Evolutionary conservation across 495 filamentous ascomycete genomes (phyloP), one percentile per base, ranked within the genome.

Genomic region (Achaetomiella virescens): DNA sequence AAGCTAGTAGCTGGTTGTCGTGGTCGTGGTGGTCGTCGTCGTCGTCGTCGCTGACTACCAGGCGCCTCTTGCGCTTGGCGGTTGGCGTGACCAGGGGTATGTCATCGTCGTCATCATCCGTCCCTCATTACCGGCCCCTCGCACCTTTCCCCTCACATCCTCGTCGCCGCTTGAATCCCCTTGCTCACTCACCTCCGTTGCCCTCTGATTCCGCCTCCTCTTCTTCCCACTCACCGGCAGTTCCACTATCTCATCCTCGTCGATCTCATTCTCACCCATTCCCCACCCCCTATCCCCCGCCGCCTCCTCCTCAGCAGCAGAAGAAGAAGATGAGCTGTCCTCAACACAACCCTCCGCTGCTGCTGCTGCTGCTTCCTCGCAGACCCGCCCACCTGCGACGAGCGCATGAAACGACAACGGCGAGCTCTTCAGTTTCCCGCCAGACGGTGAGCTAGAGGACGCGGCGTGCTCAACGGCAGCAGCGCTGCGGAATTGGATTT

Each of bases 21-120:
- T 56, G 41, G 14, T 58, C 46, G 17, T 61, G 50, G 7, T 52
- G n/a, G n/a, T n/a, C 52, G n/a, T 49, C 44, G 7, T 55, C 43
- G 0, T 57, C 47, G 47, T 48, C 55, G 18, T 62, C 55, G n/a
- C 48, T 35, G 14, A 38, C 24, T 11, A 54, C 44, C 8, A 42
- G 0, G 9, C 11, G 31, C 35, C 52, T 53, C 55, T 56, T 61
- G 33, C 46, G 49, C 31, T 25, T 14, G 0, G 55, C 18, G 3
- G 25, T 43, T n/a, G 61, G 62, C 14, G 52, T 61, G n/a, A 41
- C 45, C 2, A 57, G 54, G 4, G 55, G 61, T n/a, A 25, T 37
- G 43, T 63, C 61, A 4, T 61, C 58, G 7, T 61, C 61, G 7
- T 48, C 44, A 22, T 54, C 55, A 1, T 55, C 43, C 1, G 35